phyloP scores from a whole-genome alignment of 805 yeast species.

The Myxozyma nipponensis region DNA sequence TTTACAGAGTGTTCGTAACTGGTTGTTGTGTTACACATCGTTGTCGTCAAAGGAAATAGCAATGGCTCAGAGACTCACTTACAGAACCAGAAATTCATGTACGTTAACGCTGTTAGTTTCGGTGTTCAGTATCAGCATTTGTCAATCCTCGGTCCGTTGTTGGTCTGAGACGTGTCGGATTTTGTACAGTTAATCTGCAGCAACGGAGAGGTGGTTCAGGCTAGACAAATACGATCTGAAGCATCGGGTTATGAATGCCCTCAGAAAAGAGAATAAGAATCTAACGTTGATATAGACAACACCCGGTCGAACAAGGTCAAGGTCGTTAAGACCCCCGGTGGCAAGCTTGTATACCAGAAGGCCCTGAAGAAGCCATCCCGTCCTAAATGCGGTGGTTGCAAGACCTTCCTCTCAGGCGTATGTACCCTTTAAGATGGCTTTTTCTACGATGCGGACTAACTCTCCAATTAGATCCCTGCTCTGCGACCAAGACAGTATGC shows the following conservation, averaged over 20 bases:
- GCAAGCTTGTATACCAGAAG: constrained; percentile 97
- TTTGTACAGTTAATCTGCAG: background rate
- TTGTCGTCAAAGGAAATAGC: constrained; percentile 30
- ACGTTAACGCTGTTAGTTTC: constrained; percentile 50
- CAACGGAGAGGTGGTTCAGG: too few relatives aligned
- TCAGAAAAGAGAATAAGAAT: too few relatives aligned
- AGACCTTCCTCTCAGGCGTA: constrained; percentile 68
- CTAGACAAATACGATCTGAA: too few relatives aligned
- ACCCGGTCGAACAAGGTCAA: constrained; percentile 99
- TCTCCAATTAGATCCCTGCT: constrained; percentile 51
- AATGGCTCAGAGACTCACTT: constrained; percentile 99
- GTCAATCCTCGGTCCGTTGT: background rate
- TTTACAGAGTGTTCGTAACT: too few relatives aligned
- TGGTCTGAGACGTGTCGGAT: background rate
- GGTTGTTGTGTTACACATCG: too few relatives aligned
- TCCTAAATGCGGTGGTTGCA: constrained; percentile 64
- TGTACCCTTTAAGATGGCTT: background rate
- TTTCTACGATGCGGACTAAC: background rate
- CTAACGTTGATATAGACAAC: constrained; percentile 68
- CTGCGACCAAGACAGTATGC: constrained; percentile 99
- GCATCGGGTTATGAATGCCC: too few relatives aligned
- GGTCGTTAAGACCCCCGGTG: constrained; percentile 99
- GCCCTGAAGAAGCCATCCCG: constrained; percentile 68
- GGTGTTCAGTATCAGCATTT: background rate
- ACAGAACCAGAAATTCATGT: constrained; percentile 99